A percentile compares a stretch with the other conserved stretches of the same genome.
Conservation (phyloP, 2,329 filamentous ascomycete genomes). For the Nigrograna mackinnonii region DNA sequence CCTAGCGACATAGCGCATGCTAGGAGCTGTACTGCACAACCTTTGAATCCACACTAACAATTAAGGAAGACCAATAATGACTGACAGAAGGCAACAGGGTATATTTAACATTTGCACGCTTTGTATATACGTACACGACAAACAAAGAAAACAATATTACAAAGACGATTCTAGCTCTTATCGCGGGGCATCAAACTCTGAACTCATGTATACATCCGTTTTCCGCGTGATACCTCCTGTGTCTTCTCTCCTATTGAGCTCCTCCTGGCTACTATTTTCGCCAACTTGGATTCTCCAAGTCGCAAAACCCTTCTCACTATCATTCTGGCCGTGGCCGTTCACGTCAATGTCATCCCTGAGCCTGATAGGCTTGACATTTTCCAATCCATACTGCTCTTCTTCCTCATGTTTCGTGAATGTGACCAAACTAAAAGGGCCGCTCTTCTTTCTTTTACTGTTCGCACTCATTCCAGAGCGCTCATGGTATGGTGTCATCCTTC, state of each 20-base stretch:
- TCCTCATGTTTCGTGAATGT: conserved; percentile 24
- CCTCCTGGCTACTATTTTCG: conserved; percentile 27
- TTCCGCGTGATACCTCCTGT: conserved; percentile 28
- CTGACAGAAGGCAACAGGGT: no score
- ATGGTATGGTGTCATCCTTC: conserved; percentile 1
- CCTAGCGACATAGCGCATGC: no score
- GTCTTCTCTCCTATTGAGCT: conserved; percentile 10
- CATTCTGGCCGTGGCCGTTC: conserved; percentile 16
- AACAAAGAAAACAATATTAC: background rate
- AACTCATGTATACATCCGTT: conserved; percentile 25
- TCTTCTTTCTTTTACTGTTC: conserved; percentile 10
- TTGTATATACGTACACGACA: background rate
- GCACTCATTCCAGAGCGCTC: conserved; percentile 15
- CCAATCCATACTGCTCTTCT: conserved; percentile 25
- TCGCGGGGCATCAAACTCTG: conserved; percentile 9
- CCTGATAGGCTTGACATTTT: conserved; percentile 24
- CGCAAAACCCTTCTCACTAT: conserved; percentile 25
- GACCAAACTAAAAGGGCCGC: conserved; percentile 22
- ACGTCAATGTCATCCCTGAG: conserved; percentile 29
- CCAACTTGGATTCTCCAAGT: conserved; percentile 33
- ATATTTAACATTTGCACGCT: background rate
- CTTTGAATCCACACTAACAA: no score
- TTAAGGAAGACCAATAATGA: no score
- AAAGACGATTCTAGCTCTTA: background rate
- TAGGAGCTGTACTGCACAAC: no score